phyloP scores from a whole-genome alignment of 2,329 filamentous ascomycete genomes.

The Purpureocillium lavendulum region DNA sequence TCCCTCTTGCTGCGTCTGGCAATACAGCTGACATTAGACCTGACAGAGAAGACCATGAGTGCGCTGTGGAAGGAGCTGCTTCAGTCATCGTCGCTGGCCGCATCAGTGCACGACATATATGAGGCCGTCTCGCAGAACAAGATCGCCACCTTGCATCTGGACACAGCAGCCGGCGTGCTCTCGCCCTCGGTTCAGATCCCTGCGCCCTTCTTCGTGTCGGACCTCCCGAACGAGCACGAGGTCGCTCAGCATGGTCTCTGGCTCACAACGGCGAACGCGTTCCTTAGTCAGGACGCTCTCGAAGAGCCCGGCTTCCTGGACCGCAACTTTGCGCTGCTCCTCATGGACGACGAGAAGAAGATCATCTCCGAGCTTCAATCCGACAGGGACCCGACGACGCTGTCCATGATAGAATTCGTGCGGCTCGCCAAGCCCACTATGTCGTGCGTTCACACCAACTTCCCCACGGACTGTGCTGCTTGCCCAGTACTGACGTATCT shows the following conservation, averaged over 20 bases:
- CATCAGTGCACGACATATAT: conserved; percentile 75
- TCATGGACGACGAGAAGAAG: conserved; percentile 74
- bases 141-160: conserved; percentile 77
- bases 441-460: conserved; percentile 37
- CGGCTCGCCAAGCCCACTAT: conserved; percentile 62
- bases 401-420: conserved; percentile 73
- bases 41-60: conserved; percentile 49
- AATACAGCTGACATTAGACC: not conserved
- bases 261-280: conserved; percentile 78
- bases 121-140: conserved; percentile 73
- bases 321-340: conserved; percentile 77
- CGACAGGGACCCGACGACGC: conserved; percentile 67
- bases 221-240: conserved; percentile 61
- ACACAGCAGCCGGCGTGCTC: conserved; percentile 48
- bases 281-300: conserved; percentile 58
- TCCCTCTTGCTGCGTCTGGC: not conserved
- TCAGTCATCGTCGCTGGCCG: conserved; percentile 67
- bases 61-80: conserved; percentile 64
- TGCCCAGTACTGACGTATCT: not conserved
- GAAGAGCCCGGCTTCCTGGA: conserved; percentile 64
- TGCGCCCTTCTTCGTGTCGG: conserved; percentile 60
- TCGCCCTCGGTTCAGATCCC: conserved; percentile 59
- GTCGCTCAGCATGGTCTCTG: conserved; percentile 67
- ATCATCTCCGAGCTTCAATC: conserved; percentile 66
- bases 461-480: not conserved